Percentiles rank a stretch among this genome's conserved stretches.
Evolutionary conservation across 2,329 filamentous ascomycete species (phyloP).

Genomic region (Purpureocillium lavendulum): DNA sequence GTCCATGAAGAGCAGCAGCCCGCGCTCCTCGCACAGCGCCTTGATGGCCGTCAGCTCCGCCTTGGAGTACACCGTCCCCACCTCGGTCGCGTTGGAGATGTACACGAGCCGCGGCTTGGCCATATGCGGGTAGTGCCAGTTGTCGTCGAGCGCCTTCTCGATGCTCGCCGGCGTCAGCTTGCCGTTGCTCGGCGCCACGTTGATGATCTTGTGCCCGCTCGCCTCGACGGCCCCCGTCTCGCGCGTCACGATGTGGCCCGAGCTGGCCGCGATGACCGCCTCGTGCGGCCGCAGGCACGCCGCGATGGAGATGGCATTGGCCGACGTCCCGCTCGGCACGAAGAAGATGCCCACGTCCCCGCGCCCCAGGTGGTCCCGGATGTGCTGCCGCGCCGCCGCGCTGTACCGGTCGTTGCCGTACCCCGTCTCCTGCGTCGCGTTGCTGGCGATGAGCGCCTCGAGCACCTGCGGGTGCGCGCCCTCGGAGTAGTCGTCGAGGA

Average conservation of each 20-base stretch:
- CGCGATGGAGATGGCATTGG: slow-evolving; percentile 43
- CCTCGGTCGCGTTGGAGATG: slow-evolving; percentile 42
- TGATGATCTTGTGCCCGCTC: slow-evolving; percentile 43
- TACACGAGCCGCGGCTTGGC: slow-evolving; percentile 42
- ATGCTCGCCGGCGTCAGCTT: slow-evolving; percentile 37
- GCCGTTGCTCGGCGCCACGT: slow-evolving; percentile 33
- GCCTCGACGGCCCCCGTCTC: slow-evolving; percentile 44
- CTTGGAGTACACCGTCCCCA: slow-evolving; percentile 38
- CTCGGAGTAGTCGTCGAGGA: slow-evolving; percentile 43
- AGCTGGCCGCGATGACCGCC: slow-evolving; percentile 39
- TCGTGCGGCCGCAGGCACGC: slow-evolving; percentile 41
- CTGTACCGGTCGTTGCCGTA: slow-evolving; percentile 39
- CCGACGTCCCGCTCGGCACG: slow-evolving; percentile 42
- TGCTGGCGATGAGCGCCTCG: slow-evolving; percentile 34
- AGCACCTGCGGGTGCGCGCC: slow-evolving; percentile 41
- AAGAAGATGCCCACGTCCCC: slow-evolving; percentile 39
- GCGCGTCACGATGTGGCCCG: slow-evolving; percentile 39
- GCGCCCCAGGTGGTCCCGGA: slow-evolving; percentile 26
- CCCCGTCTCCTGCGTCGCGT: slow-evolving; percentile 34
- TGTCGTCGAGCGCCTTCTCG: slow-evolving; percentile 32
- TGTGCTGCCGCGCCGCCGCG: slow-evolving; percentile 29
- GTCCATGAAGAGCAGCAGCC: slow-evolving; percentile 36
- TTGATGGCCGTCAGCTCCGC: slow-evolving; percentile 33
- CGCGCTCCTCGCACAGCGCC: slow-evolving; percentile 28
- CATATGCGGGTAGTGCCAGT: slow-evolving; percentile 43